Conservation (phyloP, 176 grass and related monocot species). For the Oryza officinalis region DNA sequence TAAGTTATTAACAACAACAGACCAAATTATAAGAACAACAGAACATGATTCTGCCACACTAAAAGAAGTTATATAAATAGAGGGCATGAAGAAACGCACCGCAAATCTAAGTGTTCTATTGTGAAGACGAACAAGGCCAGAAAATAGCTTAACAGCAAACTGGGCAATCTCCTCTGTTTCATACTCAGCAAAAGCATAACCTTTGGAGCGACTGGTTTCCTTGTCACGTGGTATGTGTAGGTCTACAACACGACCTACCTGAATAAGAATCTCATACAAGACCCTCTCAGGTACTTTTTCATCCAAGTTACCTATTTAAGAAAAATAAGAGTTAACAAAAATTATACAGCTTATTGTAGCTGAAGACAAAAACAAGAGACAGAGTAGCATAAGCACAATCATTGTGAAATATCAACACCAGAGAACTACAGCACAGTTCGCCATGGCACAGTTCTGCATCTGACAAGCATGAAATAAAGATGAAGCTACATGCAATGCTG, state of each 20-base stretch:
- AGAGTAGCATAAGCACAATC: conserved; percentile 25
- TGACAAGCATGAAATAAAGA: conserved; percentile 3
- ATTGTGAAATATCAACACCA: not conserved
- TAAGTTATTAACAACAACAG: not conserved
- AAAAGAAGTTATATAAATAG: conserved; percentile 8
- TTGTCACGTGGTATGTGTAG: conserved; percentile 95
- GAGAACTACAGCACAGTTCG: not conserved
- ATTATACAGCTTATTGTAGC: not conserved
- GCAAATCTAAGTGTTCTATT: conserved; percentile 93
- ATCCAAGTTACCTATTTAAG: conserved; percentile 94
- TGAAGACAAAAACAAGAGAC: not conserved
- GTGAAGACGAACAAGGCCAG: conserved; percentile 81
- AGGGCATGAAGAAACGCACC: conserved; percentile 69
- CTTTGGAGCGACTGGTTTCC: conserved; percentile 85
- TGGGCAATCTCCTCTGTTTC: conserved; percentile 91
- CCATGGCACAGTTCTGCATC: not conserved
- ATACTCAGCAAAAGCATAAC: conserved; percentile 96
- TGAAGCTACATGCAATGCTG: not conserved
- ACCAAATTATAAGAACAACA: not conserved
- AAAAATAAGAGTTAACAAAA: conserved; percentile 40
- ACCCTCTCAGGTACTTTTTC: conserved; percentile 85
- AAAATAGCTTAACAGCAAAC: conserved; percentile 98
- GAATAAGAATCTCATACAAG: conserved; percentile 95
- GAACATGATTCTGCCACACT: not conserved
- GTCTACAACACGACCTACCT: conserved; percentile 91